These are phyloP conservation scores for Saturnispora kantuleensis DNA, from an alignment of 805 yeast species.

Conservation along the genomic window DNA sequence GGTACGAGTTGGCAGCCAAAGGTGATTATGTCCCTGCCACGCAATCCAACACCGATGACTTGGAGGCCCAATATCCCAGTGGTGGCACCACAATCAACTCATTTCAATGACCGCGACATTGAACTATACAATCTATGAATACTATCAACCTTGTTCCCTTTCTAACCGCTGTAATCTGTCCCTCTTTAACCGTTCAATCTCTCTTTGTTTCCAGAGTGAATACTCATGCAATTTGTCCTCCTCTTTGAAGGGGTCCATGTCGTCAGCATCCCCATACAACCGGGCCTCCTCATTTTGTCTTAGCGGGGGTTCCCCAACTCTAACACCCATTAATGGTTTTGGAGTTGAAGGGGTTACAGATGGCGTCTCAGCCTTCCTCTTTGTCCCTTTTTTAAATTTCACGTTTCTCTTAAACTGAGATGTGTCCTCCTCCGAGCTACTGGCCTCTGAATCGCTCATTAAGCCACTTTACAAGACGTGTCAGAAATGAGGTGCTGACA, in stretches of 20 bases:
- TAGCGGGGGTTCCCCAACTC: too few relatives aligned
- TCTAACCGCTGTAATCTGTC: constrained; percentile 20
- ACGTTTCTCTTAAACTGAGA: neutral
- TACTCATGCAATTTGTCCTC: constrained; percentile 33
- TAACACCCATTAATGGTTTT: too few relatives aligned
- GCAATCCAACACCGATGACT: neutral
- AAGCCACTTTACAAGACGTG: neutral
- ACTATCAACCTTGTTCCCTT: constrained; percentile 14
- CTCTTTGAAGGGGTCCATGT: constrained; percentile 34
- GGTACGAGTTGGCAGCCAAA: constrained; percentile 3
- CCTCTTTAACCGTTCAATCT: constrained; percentile 23
- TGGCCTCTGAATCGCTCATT: neutral
- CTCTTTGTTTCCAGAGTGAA: constrained; percentile 27
- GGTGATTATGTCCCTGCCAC: constrained; percentile 9
- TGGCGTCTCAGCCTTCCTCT: neutral
- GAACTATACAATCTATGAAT: neutral
- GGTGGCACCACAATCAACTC: neutral
- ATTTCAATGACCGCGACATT: neutral
- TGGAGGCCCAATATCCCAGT: constrained; percentile 7
- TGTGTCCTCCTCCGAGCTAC: neutral
- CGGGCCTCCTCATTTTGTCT: constrained; percentile 1
- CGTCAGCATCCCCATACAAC: constrained; percentile 34
- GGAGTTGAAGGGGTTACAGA: too few relatives aligned
- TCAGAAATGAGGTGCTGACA: too few relatives aligned
- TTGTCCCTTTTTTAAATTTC: neutral